Conservation (phyloP, 306 rosid species). For the Acmispon strigosus region DNA sequence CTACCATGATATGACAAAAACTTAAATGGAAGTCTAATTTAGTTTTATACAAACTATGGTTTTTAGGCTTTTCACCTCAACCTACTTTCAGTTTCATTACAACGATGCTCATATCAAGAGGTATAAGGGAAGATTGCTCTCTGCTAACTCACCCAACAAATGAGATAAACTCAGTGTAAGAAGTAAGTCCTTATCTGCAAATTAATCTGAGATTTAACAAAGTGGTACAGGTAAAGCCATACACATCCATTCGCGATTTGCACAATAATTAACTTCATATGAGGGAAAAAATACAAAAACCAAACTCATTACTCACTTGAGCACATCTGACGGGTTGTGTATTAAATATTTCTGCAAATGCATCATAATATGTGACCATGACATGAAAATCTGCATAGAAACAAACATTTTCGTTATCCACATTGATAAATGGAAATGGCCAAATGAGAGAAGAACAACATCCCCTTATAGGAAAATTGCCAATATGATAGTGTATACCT, state of each 20-base stretch:
- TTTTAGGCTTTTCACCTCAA: not conserved
- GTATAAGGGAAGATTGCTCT: not conserved
- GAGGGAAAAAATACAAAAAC: not conserved
- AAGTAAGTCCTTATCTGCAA: not conserved
- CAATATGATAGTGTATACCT: constrained; percentile 41
- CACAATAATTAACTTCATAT: constrained; percentile 11
- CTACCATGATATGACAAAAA: not conserved
- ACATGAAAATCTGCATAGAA: constrained; percentile 62
- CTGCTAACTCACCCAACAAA: constrained; percentile 4
- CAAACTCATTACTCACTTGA: constrained; percentile 58
- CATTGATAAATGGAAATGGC: not conserved
- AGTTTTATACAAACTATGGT: not conserved
- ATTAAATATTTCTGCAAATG: constrained; percentile 69
- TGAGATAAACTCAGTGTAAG: not conserved
- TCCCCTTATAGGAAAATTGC: not conserved
- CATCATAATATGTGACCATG: constrained; percentile 87
- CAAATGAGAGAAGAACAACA: not conserved
- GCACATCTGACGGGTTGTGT: constrained; percentile 42
- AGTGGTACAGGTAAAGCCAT: not conserved
- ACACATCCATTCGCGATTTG: not conserved
- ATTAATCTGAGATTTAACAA: constrained; percentile 15
- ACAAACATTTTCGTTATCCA: not conserved
- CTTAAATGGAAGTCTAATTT: not conserved
- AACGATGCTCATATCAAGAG: not conserved
- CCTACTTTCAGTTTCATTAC: not conserved